phyloP scores from a whole-genome alignment of 345 rosid genomes.

The Populus tremula region DNA sequence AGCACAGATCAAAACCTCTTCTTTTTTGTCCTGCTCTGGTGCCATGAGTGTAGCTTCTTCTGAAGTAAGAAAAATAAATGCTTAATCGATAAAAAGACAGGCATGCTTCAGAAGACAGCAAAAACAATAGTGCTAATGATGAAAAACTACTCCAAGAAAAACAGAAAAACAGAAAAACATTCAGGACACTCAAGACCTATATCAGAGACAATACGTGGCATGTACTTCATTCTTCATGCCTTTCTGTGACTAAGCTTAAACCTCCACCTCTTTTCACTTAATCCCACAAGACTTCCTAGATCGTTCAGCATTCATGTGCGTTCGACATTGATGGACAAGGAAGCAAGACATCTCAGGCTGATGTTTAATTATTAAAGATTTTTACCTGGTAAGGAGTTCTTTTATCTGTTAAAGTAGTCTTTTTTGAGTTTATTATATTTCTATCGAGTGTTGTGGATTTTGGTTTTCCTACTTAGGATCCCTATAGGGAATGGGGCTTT shows the following conservation, averaged over 20 bases:
- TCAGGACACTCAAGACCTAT: neutral
- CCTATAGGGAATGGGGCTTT: too few relatives aligned
- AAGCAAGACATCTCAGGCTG: neutral
- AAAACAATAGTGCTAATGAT: neutral
- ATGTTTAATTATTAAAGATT: neutral
- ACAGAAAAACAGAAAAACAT: neutral
- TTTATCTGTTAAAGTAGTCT: too few relatives aligned
- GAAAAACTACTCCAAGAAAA: neutral
- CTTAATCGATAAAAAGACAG: constrained; percentile 14
- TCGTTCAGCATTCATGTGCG: neutral
- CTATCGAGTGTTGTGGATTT: too few relatives aligned
- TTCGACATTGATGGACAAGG: neutral
- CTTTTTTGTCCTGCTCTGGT: constrained; percentile 33
- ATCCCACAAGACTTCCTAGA: neutral
- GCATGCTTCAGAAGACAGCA: neutral
- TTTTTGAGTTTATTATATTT: too few relatives aligned
- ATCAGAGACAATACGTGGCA: neutral
- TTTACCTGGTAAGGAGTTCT: neutral
- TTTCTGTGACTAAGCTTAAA: neutral
- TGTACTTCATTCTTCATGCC: neutral
- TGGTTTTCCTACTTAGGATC: too few relatives aligned
- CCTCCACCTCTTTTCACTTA: neutral
- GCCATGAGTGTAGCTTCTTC: constrained; percentile 41
- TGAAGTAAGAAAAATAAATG: constrained; percentile 32
- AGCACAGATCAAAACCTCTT: constrained; percentile 49